Conservation (phyloP, 1,284 basidiomycete species). For the Sphaerobolus stellatus region DNA sequence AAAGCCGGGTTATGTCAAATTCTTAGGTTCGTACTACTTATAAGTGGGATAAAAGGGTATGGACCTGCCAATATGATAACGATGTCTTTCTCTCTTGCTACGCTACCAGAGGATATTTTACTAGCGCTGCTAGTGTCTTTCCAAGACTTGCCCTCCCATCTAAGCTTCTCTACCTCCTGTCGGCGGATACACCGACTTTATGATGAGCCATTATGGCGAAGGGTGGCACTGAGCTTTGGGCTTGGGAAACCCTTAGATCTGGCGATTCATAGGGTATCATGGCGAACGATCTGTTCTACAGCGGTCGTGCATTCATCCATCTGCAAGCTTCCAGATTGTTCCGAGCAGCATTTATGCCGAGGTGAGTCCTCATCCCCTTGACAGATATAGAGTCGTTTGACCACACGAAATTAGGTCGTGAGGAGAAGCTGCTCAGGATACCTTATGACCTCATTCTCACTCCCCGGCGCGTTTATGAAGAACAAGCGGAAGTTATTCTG, state of each 20-base stretch:
- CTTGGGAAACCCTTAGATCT: slow-evolving; percentile 3
- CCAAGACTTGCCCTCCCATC: not conserved
- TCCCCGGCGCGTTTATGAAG: not conserved
- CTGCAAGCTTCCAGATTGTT: slow-evolving; percentile 3
- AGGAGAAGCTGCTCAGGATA: not conserved
- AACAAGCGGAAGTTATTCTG: not conserved
- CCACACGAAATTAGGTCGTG: not conserved
- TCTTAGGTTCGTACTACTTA: too few species aligned
- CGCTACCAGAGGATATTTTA: slow-evolving; percentile 1
- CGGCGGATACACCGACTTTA: slow-evolving; percentile 4
- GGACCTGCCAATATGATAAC: not conserved
- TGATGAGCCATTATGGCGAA: not conserved
- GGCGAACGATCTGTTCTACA: not conserved
- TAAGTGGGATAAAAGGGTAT: too few species aligned
- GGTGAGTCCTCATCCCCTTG: not conserved
- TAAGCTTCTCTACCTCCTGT: not conserved
- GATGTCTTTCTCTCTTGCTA: not conserved
- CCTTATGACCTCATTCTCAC: not conserved
- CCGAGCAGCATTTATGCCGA: not conserved
- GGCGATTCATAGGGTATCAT: not conserved
- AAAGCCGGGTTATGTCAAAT: too few species aligned
- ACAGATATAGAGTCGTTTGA: too few species aligned
- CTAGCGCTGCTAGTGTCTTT: not conserved
- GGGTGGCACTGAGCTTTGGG: not conserved
- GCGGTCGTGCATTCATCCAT: not conserved